phyloP scores from a whole-genome alignment of 2,329 filamentous ascomycete species.

The Aphanoascus verrucosus region DNA sequence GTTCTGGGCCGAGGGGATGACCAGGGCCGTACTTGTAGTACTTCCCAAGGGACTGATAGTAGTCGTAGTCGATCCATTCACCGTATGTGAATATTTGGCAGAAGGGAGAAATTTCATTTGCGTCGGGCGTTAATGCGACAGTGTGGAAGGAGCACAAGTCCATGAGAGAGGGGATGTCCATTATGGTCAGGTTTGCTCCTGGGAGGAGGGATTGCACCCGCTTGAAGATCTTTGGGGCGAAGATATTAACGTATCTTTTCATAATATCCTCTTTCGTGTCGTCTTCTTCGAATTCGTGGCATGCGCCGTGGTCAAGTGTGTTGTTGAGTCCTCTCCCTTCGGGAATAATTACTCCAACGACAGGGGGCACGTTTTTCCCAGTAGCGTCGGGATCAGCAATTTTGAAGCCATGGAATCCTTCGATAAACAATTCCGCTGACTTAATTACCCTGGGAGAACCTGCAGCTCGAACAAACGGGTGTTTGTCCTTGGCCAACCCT shows the following conservation, averaged over 20 bases:
- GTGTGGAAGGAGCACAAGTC: constrained; percentile 80
- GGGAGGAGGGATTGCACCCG: constrained; percentile 59
- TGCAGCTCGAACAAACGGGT: constrained; percentile 63
- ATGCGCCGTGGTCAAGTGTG: constrained; percentile 65
- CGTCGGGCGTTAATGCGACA: constrained; percentile 47
- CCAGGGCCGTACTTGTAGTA: constrained; percentile 74
- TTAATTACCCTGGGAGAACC: constrained; percentile 60
- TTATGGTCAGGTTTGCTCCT: constrained; percentile 52
- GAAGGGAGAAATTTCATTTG: constrained; percentile 53
- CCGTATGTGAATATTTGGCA: constrained; percentile 61
- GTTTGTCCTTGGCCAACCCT: constrained; percentile 45
- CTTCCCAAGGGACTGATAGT: constrained; percentile 68
- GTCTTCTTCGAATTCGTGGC: constrained; percentile 55
- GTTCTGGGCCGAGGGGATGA: constrained; percentile 67
- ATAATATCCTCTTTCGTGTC: constrained; percentile 37
- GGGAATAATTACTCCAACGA: constrained; percentile 54
- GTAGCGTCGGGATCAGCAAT: constrained; percentile 31
- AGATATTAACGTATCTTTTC: constrained; percentile 49
- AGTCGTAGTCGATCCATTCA: constrained; percentile 73
- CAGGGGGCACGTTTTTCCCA: constrained; percentile 40
- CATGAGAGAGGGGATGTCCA: constrained; percentile 65
- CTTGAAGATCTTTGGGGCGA: constrained; percentile 55
- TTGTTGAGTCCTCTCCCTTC: constrained; percentile 63
- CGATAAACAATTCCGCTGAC: constrained; percentile 64
- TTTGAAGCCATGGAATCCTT: constrained; percentile 57